Evolutionary conservation across 306 rosid species (phyloP).

Genomic region (Castanospermum australe): DNA sequence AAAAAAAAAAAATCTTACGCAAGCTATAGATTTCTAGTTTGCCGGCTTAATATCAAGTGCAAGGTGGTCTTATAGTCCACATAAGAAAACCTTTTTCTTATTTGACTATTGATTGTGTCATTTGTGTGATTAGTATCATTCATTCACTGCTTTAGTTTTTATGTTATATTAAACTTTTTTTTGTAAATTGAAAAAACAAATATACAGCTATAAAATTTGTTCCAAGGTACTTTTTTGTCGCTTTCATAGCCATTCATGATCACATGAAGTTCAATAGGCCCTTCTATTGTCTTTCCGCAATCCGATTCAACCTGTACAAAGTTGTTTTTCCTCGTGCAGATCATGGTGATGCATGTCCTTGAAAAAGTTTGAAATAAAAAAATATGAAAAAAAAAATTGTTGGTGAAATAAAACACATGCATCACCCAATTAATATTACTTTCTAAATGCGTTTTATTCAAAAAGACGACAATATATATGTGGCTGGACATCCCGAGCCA

Average conservation of each 20-base stretch:
- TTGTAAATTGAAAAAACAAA: not conserved
- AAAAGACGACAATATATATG: not conserved
- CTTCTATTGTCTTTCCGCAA: not conserved
- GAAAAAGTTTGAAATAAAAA: not conserved
- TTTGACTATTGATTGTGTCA: not conserved
- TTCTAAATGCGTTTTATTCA: not conserved
- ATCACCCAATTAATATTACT: not conserved
- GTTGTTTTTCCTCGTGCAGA: not conserved
- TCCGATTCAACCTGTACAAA: constrained; percentile 16
- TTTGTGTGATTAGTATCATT: not conserved
- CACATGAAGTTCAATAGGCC: constrained; percentile 8
- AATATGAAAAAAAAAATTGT: not conserved
- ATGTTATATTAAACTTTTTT: not conserved
- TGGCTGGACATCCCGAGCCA: constrained; percentile 3
- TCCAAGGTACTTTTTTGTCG: constrained; percentile 24
- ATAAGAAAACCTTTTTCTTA: not conserved
- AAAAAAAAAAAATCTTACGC: not conserved
- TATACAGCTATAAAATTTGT: not conserved
- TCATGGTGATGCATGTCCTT: constrained; percentile 3
- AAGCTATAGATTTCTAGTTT: not conserved
- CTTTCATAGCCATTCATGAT: not conserved
- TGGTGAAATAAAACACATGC: constrained; percentile 13
- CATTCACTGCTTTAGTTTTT: constrained; percentile 8
- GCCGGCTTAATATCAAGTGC: not conserved
- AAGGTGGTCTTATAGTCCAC: not conserved